phyloP scores from a whole-genome alignment of 805 yeast genomes.

The Saccharomycopsis oosterbeekiorum region DNA sequence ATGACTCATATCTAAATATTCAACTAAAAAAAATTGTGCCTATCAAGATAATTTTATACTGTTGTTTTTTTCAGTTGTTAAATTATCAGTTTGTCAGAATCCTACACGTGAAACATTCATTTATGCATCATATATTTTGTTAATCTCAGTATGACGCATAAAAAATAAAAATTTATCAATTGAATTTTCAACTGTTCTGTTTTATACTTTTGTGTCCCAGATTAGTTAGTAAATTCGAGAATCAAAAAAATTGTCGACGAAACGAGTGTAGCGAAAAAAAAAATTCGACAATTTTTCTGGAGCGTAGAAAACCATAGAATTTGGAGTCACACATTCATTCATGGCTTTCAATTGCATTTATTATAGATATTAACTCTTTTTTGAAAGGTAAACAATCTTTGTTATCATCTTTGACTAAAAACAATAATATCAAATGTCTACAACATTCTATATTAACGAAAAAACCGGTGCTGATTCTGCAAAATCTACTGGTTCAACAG shows the following conservation, averaged over 20 bases:
- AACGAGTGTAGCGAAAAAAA: not conserved
- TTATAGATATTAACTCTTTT: not conserved
- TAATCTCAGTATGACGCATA: no score
- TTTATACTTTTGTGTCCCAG: not conserved
- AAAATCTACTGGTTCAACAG: constrained; percentile 49
- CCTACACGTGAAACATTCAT: no score
- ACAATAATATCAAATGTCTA: constrained; percentile 19
- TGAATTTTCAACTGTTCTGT: no score
- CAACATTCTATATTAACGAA: constrained; percentile 60
- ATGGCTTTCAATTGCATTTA: not conserved
- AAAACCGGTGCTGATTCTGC: constrained; percentile 54
- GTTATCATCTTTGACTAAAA: not conserved
- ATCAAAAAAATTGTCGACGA: not conserved
- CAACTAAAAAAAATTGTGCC: no score
- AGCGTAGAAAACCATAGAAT: not conserved
- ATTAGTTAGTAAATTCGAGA: not conserved
- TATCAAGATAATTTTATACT: no score
- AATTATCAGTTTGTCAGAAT: no score
- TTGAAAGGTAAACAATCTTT: not conserved
- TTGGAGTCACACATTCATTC: not conserved
- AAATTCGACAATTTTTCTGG: not conserved
- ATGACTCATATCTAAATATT: no score
- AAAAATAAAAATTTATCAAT: no score
- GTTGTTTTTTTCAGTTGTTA: no score
- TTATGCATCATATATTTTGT: no score